These are phyloP conservation scores for Microbotryum intermedium DNA, from an alignment of 1,284 basidiomycete species.

Conservation along the genomic window DNA sequence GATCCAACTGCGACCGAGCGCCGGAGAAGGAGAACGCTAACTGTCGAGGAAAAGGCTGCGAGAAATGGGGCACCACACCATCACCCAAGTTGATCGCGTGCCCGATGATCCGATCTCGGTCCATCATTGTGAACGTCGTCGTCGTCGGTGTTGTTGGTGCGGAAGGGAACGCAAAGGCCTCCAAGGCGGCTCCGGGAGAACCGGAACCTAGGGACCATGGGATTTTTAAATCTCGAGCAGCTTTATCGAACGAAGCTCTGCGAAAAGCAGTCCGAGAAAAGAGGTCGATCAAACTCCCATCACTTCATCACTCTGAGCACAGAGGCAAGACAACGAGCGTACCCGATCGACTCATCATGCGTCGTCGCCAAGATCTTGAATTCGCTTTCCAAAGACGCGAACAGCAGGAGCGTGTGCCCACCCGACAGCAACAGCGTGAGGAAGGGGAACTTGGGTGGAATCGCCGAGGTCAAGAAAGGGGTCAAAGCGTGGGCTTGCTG, in stretches of 20 bases:
- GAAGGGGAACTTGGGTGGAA: constrained; percentile 62
- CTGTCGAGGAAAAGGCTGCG: constrained; percentile 50
- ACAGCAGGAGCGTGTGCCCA: constrained; percentile 78
- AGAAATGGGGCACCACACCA: constrained; percentile 36
- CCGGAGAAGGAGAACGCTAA: constrained; percentile 69
- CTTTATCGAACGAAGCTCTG: constrained; percentile 11
- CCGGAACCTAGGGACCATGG: constrained; percentile 47
- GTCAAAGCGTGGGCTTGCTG: constrained; percentile 89
- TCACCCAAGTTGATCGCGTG: neutral
- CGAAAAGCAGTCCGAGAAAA: neutral
- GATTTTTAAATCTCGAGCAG: constrained; percentile 55
- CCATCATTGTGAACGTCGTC: too few species aligned
- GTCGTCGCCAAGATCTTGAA: constrained; percentile 70
- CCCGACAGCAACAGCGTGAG: constrained; percentile 78
- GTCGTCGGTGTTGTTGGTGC: neutral
- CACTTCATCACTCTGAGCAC: neutral
- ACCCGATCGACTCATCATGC: constrained; percentile 64
- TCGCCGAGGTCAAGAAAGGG: constrained; percentile 57
- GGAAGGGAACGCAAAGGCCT: constrained; percentile 48
- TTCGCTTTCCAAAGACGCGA: constrained; percentile 51
- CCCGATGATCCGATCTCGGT: neutral
- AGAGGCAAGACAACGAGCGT: constrained; percentile 12
- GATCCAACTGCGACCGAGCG: constrained; percentile 37
- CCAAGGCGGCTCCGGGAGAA: constrained; percentile 69
- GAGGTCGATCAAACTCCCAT: neutral